phyloP scores from a whole-genome alignment of 169 alveolate species.

The Cryptosporidium bovis region DNA sequence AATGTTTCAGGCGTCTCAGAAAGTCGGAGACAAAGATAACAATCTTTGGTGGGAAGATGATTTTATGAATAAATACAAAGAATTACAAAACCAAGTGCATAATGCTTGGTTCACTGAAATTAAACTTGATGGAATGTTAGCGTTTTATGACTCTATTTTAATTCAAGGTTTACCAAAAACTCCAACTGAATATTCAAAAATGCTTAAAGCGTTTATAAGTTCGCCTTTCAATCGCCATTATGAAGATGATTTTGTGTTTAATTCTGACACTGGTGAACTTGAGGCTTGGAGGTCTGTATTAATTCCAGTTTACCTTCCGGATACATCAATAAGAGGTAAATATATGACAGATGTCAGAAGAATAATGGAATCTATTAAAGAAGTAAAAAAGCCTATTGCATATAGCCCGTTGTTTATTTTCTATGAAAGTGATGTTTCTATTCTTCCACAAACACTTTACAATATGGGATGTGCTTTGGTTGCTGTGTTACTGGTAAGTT shows the following conservation, averaged over 20 bases:
- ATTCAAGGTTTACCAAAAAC: conserved; percentile 55
- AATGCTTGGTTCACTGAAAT: conserved; percentile 68
- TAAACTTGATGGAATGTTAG: conserved; percentile 67
- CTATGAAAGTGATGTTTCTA: conserved; percentile 78
- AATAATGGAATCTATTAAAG: conserved; percentile 26
- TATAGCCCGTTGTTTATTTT: conserved; percentile 75
- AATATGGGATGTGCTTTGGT: conserved; percentile 79
- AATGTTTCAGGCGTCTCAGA: conserved; percentile 70
- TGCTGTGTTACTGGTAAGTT: conserved; percentile 79
- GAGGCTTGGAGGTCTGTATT: conserved; percentile 74
- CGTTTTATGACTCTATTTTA: conserved; percentile 59
- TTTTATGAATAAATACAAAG: conserved; percentile 18
- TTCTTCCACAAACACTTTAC: conserved; percentile 77
- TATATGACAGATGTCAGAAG: conserved; percentile 68
- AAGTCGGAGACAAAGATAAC: background rate
- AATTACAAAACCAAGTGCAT: conserved; percentile 40
- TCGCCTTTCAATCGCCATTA: conserved; percentile 70
- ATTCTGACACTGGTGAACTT: conserved; percentile 46
- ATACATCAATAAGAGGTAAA: conserved; percentile 61
- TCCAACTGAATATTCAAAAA: conserved; percentile 52
- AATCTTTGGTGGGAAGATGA: conserved; percentile 61
- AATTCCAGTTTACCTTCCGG: conserved; percentile 65
- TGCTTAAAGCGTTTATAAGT: conserved; percentile 68
- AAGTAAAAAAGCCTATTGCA: conserved; percentile 56
- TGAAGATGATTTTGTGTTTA: conserved; percentile 71